Evolutionary conservation across 1,284 basidiomycete species (phyloP).

Genomic region (Cerioporus squamosus): DNA sequence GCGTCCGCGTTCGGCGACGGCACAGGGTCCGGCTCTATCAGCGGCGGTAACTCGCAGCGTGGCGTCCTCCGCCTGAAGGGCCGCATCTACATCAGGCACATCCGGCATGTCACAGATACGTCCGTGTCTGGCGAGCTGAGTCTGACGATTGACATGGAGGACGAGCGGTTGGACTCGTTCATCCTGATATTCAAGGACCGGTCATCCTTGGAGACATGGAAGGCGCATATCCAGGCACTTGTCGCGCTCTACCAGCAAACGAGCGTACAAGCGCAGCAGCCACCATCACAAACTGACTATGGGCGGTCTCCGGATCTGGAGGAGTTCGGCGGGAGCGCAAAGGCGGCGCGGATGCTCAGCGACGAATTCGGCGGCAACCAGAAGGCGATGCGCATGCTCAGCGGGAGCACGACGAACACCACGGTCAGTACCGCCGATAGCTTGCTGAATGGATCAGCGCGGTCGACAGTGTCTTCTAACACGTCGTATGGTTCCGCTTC

Average conservation of each 20-base stretch:
- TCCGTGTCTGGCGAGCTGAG: conserved; percentile 81
- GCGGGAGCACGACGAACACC: conserved; percentile 69
- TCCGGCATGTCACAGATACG: conserved; percentile 83
- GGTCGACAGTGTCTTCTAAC: conserved; percentile 70
- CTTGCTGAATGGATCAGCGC: conserved; percentile 61
- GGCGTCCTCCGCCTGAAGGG: conserved; percentile 91
- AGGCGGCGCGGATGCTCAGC: conserved; percentile 76
- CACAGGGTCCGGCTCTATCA: conserved; percentile 45
- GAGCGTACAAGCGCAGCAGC: conserved; percentile 37
- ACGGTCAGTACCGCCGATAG: conserved; percentile 73
- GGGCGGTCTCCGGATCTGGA: conserved; percentile 46
- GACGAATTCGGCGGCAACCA: conserved; percentile 78
- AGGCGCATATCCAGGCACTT: conserved; percentile 74
- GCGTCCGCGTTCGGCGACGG: conserved; percentile 44
- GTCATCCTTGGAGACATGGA: conserved; percentile 90
- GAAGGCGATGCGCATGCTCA: conserved; percentile 78
- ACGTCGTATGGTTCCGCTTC: conserved; percentile 63
- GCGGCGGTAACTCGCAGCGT: conserved; percentile 52
- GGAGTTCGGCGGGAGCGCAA: conserved; percentile 76
- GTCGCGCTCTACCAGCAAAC: conserved; percentile 69
- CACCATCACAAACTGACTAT: conserved; percentile 28
- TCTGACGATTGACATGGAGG: conserved; percentile 94
- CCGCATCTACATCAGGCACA: conserved; percentile 92
- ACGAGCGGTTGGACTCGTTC: conserved; percentile 90
- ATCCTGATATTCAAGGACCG: conserved; percentile 93